These are phyloP conservation scores for Carex sylvatica DNA, from an alignment of 202 grass and related monocot genomes.

Conservation along the genomic window DNA sequence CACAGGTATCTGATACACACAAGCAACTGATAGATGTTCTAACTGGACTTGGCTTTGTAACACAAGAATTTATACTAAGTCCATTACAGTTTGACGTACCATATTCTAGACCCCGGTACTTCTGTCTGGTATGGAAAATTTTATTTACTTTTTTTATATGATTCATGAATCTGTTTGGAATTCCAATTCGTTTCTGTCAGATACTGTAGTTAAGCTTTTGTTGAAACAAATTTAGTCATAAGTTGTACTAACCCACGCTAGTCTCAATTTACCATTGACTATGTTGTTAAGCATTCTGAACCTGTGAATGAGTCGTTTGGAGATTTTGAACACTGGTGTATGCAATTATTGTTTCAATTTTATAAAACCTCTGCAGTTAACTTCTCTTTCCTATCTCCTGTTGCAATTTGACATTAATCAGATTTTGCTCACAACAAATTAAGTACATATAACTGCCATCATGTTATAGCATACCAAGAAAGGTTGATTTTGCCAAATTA, in stretches of 20 bases:
- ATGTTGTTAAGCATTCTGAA: neutral
- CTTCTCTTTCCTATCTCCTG: neutral
- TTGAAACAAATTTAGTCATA: neutral
- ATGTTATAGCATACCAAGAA: neutral
- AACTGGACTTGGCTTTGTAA: constrained; percentile 59
- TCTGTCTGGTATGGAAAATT: constrained; percentile 68
- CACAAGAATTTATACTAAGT: constrained; percentile 84
- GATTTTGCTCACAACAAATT: neutral
- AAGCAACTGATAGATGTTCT: constrained; percentile 72
- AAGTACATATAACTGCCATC: neutral
- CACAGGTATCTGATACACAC: constrained; percentile 84
- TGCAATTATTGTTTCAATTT: constrained; percentile 2
- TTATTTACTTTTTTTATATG: constrained; percentile 16
- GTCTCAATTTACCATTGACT: neutral
- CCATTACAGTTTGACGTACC: constrained; percentile 75
- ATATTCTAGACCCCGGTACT: constrained; percentile 96
- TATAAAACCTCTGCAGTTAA: neutral
- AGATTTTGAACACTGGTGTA: neutral
- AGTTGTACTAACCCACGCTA: neutral
- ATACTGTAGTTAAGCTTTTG: neutral
- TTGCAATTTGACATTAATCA: neutral
- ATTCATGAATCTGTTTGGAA: constrained; percentile 17
- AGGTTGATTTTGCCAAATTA: neutral
- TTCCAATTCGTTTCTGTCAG: neutral
- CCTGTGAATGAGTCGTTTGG: neutral